A percentile compares a stretch with the other conserved stretches of the same genome.
Conservation (phyloP, 345 rosid genomes). For the Eucalyptus globulus region DNA sequence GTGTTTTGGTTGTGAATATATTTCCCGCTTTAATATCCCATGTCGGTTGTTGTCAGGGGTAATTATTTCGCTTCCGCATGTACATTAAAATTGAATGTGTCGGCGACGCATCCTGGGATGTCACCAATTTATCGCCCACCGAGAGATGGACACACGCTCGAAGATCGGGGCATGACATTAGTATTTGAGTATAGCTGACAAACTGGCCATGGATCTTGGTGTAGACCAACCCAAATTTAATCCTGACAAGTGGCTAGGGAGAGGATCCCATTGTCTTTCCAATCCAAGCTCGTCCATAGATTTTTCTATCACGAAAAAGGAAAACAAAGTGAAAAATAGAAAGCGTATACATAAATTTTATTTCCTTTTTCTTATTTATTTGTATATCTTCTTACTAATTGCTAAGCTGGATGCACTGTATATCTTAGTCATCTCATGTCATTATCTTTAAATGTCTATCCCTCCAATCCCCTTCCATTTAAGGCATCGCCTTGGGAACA, state of each 20-base stretch:
- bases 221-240: background rate
- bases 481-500: background rate
- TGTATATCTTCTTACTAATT: too few relatives aligned
- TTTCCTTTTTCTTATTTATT: too few relatives aligned
- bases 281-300: background rate
- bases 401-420: background rate
- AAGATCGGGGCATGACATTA: background rate
- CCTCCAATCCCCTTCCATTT: background rate
- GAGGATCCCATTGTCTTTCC: background rate
- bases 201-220: background rate
- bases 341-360: too few relatives aligned
- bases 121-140: too few relatives aligned
- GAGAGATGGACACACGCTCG: fast-evolving
- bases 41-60: too few relatives aligned
- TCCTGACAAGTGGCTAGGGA: background rate
- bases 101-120: fast-evolving
- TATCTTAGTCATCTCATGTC: background rate
- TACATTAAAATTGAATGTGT: too few relatives aligned
- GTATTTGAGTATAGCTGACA: too few relatives aligned
- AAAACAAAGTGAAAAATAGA: background rate
- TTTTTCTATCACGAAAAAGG: background rate
- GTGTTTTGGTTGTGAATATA: too few relatives aligned
- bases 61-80: too few relatives aligned
- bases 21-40: fast-evolving
- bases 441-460: background rate